Evolutionary conservation across 2,329 filamentous ascomycete species (phyloP), one percentile per base, ranked within the genome.

Genomic region (Neoarthrinium moseri): DNA sequence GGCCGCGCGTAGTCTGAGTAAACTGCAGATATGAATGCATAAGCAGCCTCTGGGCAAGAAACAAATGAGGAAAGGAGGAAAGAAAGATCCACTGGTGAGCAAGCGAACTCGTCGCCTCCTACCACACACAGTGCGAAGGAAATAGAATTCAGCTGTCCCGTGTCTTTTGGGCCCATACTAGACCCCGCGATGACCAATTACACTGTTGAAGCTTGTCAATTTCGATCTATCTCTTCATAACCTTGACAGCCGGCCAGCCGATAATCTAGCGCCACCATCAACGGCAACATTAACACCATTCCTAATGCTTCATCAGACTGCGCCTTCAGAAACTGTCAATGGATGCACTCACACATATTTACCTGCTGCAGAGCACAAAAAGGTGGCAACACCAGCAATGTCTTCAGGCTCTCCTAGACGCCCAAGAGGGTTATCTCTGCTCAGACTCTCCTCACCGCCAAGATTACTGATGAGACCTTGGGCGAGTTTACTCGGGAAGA

Each of bases 401-500:
- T 84, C 81, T 54, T 84, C 80, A 0, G 80, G 70, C 44, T 68
- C 61, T 1, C 81, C 81, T 6, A 84, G 56, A 37, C 80, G 64
- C 33, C 72, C 70, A 52, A 81, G 75, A 7, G 80, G 80, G 44
- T 72, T 80, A 33, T 66, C 67, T 39, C 72, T 70, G 20, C 69
- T 75, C 32, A 83, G 51, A 43, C 65, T 65, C 15, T 77, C 69
- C 33, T 67, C 65, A 2, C 85, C 85, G 11, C 85, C 85, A 37
- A 74, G 68, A 52, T 76, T 63, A 48, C 79, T 75, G 63, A 89
- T 85, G 34, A 89, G 58, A 0, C 79, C 84, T 45, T 72, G 76
- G 1, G 84, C 81, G 75, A 88, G 80, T 66, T 86, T 86, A 3
- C 76, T 81, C 2, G 83, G 81, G 64, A 85, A 87, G 62, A 87